A percentile compares a stretch with the other conserved stretches of the same genome.
These are phyloP conservation scores for Viola pubescens DNA, from an alignment of 441 rosid genomes.

Conservation along the genomic window DNA sequence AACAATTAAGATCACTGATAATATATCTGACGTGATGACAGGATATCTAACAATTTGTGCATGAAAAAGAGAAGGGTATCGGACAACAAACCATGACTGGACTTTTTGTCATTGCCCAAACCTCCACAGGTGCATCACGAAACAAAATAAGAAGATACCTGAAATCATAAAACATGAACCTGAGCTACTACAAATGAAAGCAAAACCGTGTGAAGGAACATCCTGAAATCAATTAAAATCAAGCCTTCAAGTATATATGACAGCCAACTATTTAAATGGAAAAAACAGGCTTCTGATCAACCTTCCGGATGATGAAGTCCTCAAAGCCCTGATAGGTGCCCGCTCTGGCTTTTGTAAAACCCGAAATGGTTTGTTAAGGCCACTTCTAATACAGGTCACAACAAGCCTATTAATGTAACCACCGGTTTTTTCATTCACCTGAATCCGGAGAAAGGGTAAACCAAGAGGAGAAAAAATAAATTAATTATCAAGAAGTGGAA, in stretches of 20 bases:
- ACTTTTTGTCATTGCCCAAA: constrained; percentile 96
- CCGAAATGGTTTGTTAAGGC: constrained; percentile 80
- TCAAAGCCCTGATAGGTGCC: constrained; percentile 84
- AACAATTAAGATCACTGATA: too few species aligned
- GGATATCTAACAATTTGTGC: background rate
- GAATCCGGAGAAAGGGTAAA: constrained; percentile 21
- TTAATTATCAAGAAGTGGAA: background rate
- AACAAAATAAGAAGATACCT: constrained; percentile 96
- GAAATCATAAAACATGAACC: constrained; percentile 16
- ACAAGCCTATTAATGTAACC: constrained; percentile 85
- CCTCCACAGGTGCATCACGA: constrained; percentile 98
- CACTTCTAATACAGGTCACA: constrained; percentile 93
- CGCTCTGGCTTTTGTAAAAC: constrained; percentile 95
- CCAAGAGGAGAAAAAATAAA: background rate
- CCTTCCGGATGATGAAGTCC: constrained; percentile 98
- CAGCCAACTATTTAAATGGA: background rate
- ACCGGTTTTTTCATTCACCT: constrained; percentile 89
- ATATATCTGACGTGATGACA: too few species aligned
- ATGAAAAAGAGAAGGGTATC: constrained; percentile 14
- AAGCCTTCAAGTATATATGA: constrained; percentile 2
- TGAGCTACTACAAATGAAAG: constrained; percentile 3
- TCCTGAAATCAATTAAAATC: background rate
- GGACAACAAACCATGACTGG: constrained; percentile 77
- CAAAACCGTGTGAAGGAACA: constrained; percentile 2
- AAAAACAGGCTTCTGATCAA: constrained; percentile 25